phyloP scores from a whole-genome alignment of 2,329 filamentous ascomycete genomes.

The Paracoccidioides lutzii region DNA sequence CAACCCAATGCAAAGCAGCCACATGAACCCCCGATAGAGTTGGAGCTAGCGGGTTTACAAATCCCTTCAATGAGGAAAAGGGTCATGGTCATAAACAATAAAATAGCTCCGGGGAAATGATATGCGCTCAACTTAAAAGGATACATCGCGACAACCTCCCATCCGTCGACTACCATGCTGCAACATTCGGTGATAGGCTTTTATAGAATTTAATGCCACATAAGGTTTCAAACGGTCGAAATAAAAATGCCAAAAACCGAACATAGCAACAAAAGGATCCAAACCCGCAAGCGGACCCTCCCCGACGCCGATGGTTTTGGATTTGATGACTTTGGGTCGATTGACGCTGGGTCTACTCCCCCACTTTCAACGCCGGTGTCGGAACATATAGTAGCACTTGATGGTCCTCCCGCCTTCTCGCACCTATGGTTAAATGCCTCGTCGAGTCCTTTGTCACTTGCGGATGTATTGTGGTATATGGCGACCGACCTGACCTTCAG shows the following conservation, averaged over 20 bases:
- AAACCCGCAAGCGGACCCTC: constrained; percentile 7
- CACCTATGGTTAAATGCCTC: constrained; percentile 10
- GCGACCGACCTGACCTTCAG: constrained; percentile 14
- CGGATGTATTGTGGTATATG: constrained; percentile 18
- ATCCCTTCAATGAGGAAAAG: not conserved
- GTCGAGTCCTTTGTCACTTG: constrained; percentile 11
- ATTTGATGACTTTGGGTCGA: too few relatives aligned
- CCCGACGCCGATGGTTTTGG: constrained; percentile 3
- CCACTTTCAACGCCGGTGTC: constrained; percentile 10
- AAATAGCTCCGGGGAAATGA: not conserved
- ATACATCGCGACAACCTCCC: not conserved
- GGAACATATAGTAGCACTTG: constrained; percentile 13
- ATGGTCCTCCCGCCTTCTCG: constrained; percentile 14
- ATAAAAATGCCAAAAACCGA: constrained; percentile 5
- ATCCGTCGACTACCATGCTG: not conserved
- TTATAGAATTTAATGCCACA: not conserved
- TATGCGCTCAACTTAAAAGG: not conserved
- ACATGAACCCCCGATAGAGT: not conserved
- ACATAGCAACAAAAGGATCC: constrained; percentile 9
- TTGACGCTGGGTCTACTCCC: constrained; percentile 5
- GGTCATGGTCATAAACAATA: not conserved
- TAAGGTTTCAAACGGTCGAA: not conserved
- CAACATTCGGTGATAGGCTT: not conserved
- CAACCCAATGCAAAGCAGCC: not conserved
- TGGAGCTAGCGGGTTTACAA: not conserved